Percentiles rank a stretch among this genome's conserved stretches.
Evolutionary conservation across 1,284 basidiomycete species (phyloP).

Genomic region (Trichosporon ovoides): DNA sequence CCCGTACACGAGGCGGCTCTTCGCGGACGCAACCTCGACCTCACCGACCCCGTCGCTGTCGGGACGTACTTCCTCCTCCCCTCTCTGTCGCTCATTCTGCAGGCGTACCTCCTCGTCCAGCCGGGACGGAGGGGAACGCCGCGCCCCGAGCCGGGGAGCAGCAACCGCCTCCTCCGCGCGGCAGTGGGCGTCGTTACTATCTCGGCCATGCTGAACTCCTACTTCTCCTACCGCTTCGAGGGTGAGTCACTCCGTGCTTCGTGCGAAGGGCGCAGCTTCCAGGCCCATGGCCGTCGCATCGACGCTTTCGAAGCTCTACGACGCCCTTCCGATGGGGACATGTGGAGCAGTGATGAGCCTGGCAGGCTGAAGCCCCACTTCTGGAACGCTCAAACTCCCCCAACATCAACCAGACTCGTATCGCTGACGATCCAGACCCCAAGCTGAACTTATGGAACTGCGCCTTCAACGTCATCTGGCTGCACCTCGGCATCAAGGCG

Average conservation of each 20-base stretch:
- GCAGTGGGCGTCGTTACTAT: slow-evolving; percentile 25
- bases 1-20: slow-evolving; percentile 6
- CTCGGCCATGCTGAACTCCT: slow-evolving; percentile 19
- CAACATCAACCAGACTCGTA: too few relatives aligned
- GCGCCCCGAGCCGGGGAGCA: not conserved
- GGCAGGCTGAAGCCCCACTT: too few relatives aligned
- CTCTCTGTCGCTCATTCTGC: slow-evolving; percentile 20
- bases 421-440: slow-evolving; percentile 27
- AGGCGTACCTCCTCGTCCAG: slow-evolving; percentile 30
- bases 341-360: too few relatives aligned
- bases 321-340: too few relatives aligned
- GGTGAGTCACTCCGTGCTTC: slow-evolving; percentile 32
- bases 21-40: not conserved
- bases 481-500: slow-evolving; percentile 34
- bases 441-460: slow-evolving; percentile 35
- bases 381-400: too few relatives aligned
- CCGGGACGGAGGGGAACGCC: slow-evolving; percentile 21
- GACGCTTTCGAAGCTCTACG: too few relatives aligned
- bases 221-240: slow-evolving; percentile 26
- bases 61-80: slow-evolving; percentile 10
- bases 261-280: too few relatives aligned
- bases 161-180: slow-evolving; percentile 10
- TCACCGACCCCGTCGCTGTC: not conserved
- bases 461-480: slow-evolving; percentile 24
- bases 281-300: too few relatives aligned